A percentile compares a stretch with the other conserved stretches of the same genome.
Conservation (phyloP, 805 yeast species). For the Nakazawaea anatomiae region DNA sequence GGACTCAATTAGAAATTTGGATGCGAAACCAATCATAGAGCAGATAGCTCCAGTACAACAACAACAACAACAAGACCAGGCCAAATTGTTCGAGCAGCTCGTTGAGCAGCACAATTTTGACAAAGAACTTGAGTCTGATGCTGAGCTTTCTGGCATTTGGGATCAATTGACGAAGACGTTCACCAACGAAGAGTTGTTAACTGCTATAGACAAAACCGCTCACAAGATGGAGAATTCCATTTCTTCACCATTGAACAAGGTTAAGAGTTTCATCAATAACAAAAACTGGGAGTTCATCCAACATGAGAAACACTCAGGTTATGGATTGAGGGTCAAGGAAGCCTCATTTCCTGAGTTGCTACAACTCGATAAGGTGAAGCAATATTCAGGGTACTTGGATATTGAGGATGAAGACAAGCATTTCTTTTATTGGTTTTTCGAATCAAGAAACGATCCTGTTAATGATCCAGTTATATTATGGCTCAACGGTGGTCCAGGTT, state of each 20-base stretch:
- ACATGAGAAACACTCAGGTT: background rate
- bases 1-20: too few relatives aligned
- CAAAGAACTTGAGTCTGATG: too few relatives aligned
- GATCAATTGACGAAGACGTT: background rate
- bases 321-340: background rate
- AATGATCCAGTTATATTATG: conserved; percentile 82
- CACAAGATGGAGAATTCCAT: background rate
- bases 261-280: background rate
- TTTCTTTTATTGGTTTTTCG: conserved; percentile 77
- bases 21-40: too few relatives aligned
- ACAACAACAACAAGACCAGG: too few relatives aligned
- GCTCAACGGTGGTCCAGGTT: conserved; percentile 95
- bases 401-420: conserved; percentile 80
- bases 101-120: too few relatives aligned
- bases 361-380: conserved; percentile 67
- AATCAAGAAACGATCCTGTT: conserved; percentile 78
- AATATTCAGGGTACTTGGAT: conserved; percentile 82
- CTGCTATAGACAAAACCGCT: background rate
- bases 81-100: too few relatives aligned
- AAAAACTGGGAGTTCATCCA: conserved; percentile 1
- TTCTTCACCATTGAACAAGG: conserved; percentile 1
- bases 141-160: background rate
- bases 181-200: background rate
- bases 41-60: too few relatives aligned
- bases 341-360: conserved; percentile 1